Conservation (phyloP, 495 filamentous ascomycete species). For the Usnea hakonensis region DNA sequence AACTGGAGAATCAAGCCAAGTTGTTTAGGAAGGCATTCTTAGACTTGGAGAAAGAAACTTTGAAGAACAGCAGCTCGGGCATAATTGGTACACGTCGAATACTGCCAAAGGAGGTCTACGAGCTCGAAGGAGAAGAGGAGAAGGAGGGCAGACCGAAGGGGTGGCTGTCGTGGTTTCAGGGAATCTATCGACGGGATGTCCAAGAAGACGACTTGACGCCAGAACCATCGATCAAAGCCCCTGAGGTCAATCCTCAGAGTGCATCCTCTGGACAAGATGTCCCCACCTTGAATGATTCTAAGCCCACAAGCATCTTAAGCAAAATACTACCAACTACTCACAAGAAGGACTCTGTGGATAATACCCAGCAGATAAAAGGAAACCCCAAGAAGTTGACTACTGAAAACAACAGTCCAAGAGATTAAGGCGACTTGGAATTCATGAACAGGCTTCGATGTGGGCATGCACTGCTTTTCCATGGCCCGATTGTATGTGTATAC, state of each 20-base stretch:
- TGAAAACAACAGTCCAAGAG: neutral
- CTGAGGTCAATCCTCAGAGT: conserved; percentile 7
- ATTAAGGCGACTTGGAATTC: neutral
- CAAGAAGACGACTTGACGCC: neutral
- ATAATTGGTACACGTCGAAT: conserved; percentile 32
- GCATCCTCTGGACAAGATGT: neutral
- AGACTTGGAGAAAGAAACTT: conserved; percentile 59
- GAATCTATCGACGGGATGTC: neutral
- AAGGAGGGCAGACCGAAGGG: conserved; percentile 25
- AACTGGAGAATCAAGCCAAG: conserved; percentile 57
- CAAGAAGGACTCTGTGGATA: neutral
- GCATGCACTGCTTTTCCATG: neutral
- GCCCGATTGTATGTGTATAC: neutral
- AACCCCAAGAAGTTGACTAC: neutral
- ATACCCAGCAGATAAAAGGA: neutral
- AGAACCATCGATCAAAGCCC: conserved; percentile 16
- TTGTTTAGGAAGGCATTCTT: conserved; percentile 50
- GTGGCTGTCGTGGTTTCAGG: conserved; percentile 28
- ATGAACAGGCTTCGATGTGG: neutral
- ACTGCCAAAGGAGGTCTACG: conserved; percentile 40
- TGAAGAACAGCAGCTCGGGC: conserved; percentile 35
- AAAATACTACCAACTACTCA: neutral
- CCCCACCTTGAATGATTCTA: neutral
- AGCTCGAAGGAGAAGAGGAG: conserved; percentile 32
- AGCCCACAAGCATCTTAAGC: neutral